phyloP scores from a whole-genome alignment of 106 monocot genomes.

The Acanthochlamys bracteata region DNA sequence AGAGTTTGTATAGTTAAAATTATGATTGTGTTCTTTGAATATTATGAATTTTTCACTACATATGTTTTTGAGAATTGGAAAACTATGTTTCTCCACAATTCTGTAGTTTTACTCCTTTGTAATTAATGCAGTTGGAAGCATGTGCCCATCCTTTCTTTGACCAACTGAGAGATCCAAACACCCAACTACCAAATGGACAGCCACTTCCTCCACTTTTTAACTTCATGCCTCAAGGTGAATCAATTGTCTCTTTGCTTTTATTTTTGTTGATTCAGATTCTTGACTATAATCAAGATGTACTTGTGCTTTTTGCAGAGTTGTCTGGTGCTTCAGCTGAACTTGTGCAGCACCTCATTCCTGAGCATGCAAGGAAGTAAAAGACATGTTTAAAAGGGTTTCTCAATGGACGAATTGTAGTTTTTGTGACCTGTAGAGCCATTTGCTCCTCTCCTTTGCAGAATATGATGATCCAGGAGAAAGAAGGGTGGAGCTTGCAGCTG shows the following conservation, averaged over 20 bases:
- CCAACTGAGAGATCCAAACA: conserved; percentile 41
- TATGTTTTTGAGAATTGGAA: too few species aligned
- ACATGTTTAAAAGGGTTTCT: too few species aligned
- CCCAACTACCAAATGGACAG: conserved; percentile 35
- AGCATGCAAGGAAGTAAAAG: conserved; percentile 22
- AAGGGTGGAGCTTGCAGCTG: too few species aligned
- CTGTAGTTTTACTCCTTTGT: not conserved
- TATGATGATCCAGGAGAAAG: too few species aligned
- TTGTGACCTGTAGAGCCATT: too few species aligned
- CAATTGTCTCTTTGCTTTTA: not conserved
- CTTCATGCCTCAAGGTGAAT: conserved; percentile 41
- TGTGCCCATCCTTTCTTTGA: conserved; percentile 66
- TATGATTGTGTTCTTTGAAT: too few species aligned
- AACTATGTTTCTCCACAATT: too few species aligned
- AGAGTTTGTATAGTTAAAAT: too few species aligned
- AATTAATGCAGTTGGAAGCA: conserved; percentile 44
- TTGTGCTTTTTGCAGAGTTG: conserved; percentile 26
- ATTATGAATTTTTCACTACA: too few species aligned
- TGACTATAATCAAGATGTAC: not conserved
- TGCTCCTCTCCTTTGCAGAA: too few species aligned
- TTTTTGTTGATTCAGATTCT: too few species aligned
- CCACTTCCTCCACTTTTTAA: conserved; percentile 49
- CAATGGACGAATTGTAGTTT: too few species aligned
- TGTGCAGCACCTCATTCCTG: conserved; percentile 33
- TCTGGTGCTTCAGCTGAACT: conserved; percentile 32